Conservation (phyloP, 1,284 basidiomycete species). For the Trichosporon coremiiforme region DNA sequence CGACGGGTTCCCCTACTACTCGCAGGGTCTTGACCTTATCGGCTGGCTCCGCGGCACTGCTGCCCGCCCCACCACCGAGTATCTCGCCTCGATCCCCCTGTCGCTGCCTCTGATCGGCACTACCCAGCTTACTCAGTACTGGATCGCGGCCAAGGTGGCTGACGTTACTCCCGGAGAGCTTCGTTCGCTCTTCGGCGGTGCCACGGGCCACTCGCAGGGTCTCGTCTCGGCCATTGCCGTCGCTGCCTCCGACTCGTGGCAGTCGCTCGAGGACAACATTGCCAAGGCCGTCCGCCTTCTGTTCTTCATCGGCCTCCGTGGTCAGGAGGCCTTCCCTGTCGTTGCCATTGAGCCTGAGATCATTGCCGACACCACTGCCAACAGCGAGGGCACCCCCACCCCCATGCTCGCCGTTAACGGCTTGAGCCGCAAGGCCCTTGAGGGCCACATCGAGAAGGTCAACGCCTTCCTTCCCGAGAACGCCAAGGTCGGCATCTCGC, state of each 20-base stretch:
- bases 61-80: slow-evolving; percentile 76
- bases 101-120: slow-evolving; percentile 95
- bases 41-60: slow-evolving; percentile 77
- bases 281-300: slow-evolving; percentile 85
- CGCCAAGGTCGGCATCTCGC: slow-evolving; percentile 79
- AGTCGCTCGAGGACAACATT: slow-evolving; percentile 73
- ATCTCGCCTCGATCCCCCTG: slow-evolving; percentile 91
- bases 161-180: slow-evolving; percentile 78
- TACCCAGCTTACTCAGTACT: slow-evolving; percentile 91
- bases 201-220: slow-evolving; percentile 96
- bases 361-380: slow-evolving; percentile 82
- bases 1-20: slow-evolving; percentile 71
- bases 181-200: slow-evolving; percentile 73
- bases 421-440: slow-evolving; percentile 73
- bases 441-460: slow-evolving; percentile 81
- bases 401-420: slow-evolving; percentile 93
- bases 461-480: slow-evolving; percentile 81
- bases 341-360: slow-evolving; percentile 86
- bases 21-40: slow-evolving; percentile 76
- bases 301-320: slow-evolving; percentile 90
- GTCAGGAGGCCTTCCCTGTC: slow-evolving; percentile 93
- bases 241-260: slow-evolving; percentile 74
- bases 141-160: slow-evolving; percentile 73
- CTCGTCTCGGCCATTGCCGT: slow-evolving; percentile 89
- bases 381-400: slow-evolving; percentile 87